phyloP scores from a whole-genome alignment of 306 rosid genomes.

The Acacia confusa region DNA sequence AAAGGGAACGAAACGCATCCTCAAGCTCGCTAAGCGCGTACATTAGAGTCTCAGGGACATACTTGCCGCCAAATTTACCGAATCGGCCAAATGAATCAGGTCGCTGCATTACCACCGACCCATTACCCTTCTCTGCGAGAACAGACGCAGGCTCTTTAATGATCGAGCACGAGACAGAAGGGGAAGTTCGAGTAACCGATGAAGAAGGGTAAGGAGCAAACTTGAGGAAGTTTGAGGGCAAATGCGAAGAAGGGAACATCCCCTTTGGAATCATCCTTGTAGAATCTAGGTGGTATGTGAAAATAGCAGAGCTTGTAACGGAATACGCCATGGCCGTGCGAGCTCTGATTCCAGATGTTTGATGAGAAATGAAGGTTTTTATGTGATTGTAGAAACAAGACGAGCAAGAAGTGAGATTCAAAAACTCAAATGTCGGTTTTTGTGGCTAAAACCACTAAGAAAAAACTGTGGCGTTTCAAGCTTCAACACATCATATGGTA shows the following conservation, averaged over 20 bases:
- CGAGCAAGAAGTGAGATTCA: not conserved
- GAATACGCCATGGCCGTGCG: constrained; percentile 39
- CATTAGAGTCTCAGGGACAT: constrained; percentile 96
- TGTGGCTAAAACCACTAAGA: not conserved
- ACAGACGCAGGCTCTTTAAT: constrained; percentile 43
- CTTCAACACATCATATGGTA: not conserved
- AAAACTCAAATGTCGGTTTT: not conserved
- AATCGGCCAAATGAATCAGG: constrained; percentile 94
- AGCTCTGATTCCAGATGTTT: not conserved
- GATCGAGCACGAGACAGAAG: constrained; percentile 54
- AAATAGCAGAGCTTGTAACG: constrained; percentile 24
- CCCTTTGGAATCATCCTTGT: constrained; percentile 24
- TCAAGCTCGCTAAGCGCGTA: constrained; percentile 87
- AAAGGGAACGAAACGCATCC: constrained; percentile 66
- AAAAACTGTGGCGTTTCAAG: not conserved
- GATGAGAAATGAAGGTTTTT: not conserved
- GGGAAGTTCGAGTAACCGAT: not conserved
- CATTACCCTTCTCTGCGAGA: constrained; percentile 26
- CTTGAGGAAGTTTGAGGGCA: constrained; percentile 37
- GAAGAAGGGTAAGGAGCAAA: constrained; percentile 38
- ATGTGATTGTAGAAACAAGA: not conserved
- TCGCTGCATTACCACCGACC: constrained; percentile 41
- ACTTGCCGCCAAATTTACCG: constrained; percentile 89
- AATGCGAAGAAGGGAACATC: constrained; percentile 40
- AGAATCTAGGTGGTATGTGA: constrained; percentile 30